These are phyloP conservation scores for Cystobasidiaceae sp. DNA, from an alignment of 1,284 basidiomycete genomes.

Conservation along the genomic window DNA sequence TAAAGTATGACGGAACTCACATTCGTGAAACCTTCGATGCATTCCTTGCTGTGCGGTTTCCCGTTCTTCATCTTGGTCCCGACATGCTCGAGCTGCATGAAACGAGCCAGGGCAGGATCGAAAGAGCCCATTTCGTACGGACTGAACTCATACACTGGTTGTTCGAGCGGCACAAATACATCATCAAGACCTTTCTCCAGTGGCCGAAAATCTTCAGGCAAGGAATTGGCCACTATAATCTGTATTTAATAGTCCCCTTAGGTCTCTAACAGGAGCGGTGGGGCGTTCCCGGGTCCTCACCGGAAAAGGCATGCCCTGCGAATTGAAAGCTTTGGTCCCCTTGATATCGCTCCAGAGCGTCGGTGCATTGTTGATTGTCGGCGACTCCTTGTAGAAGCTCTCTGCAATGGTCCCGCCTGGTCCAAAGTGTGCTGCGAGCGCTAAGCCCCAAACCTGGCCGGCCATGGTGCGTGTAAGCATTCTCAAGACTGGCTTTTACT, in stretches of 20 bases:
- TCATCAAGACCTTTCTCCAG: neutral
- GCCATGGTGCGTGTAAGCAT: too few relatives aligned
- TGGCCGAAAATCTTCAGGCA: neutral
- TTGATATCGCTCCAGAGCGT: conserved; percentile 32
- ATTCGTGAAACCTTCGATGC: conserved; percentile 62
- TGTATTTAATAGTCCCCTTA: conserved; percentile 5
- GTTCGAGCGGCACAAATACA: conserved; percentile 9
- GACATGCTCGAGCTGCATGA: conserved; percentile 56
- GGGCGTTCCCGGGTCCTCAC: conserved; percentile 36
- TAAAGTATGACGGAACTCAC: conserved; percentile 54
- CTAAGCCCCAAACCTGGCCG: conserved; percentile 16
- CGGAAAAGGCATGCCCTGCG: conserved; percentile 34
- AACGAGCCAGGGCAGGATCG: conserved; percentile 59
- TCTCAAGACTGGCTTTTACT: too few relatives aligned
- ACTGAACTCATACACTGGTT: conserved; percentile 30
- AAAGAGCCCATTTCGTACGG: conserved; percentile 55
- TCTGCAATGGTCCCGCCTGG: conserved; percentile 25
- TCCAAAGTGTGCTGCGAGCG: conserved; percentile 35
- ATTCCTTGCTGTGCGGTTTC: conserved; percentile 51
- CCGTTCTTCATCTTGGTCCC: conserved; percentile 58
- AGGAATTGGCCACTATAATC: neutral
- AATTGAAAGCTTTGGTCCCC: conserved; percentile 31
- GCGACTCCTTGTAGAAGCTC: conserved; percentile 30
- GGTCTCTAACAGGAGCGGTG: too few relatives aligned
- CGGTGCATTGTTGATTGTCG: conserved; percentile 18